Base-by-base conservation (phyloP, 192 early-diverging fungal species). In the Pilobolus umbonatus region DNA sequence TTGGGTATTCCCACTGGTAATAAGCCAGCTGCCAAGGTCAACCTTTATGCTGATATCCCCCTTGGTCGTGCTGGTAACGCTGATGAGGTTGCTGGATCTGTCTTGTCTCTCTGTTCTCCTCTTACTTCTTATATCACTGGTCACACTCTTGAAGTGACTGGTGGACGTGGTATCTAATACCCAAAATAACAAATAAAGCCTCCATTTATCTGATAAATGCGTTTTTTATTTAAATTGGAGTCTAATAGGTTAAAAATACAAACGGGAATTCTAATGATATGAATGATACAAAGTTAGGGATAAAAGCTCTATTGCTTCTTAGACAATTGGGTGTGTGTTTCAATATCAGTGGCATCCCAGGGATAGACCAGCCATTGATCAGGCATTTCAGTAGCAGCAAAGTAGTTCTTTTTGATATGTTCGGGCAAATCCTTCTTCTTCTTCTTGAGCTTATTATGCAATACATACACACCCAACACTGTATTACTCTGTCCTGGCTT, bases 361-460 rank as follows among this genome's bases (percentile, higher is more conserved):
- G 87, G 87, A 64, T 87, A 88, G 26, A 81, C 79, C 49, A 87
- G 46, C 88, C 88, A 90, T 56, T 78, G 74, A 65, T 90, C 88
- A 12, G 84, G 81, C 65, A 85, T 86, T 17, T 86, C 80, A 30
- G 77, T 82, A 47, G 82, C 83, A n/a, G 87, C 81, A 51, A 74
- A 90, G 60, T 90, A 90, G 26, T 79, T 65, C 57, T 74, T 61
- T 71, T 86, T 89, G 19, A 77, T 58, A 22, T 74, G 72, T 17
- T 73, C 70, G 0, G 84, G 82, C 44, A 90, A 55, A 40, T 80
- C 63, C 48, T 76, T 81, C 15, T 72, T 72, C 81, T 90, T 90
- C 30, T 75, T 70, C 69, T 90, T 90, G 19, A 80, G 65, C 75
- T 90, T 90, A 67, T 90, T 90, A 66, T 90, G 86, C 2, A 90